phyloP scores from a whole-genome alignment of 2,329 filamentous ascomycete species.

The Cordyceps javanica region DNA sequence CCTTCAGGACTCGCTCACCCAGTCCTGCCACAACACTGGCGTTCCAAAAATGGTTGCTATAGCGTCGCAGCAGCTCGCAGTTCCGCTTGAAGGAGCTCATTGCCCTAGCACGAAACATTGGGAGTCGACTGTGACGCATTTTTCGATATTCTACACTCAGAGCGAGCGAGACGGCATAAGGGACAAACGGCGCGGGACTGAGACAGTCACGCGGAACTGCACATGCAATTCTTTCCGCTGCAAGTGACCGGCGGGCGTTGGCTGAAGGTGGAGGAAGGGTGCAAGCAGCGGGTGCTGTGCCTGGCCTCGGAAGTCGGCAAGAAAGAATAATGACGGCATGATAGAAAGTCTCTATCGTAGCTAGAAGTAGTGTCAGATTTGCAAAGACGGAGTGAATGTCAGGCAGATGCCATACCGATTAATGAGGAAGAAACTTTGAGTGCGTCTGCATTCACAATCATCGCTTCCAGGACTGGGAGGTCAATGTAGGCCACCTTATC shows the following conservation, averaged over 20 bases:
- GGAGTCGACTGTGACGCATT: slow-evolving; percentile 54
- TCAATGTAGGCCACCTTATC: slow-evolving; percentile 44
- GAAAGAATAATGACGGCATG: slow-evolving; percentile 59
- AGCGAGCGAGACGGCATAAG: slow-evolving; percentile 55
- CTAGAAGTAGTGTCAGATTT: slow-evolving; percentile 25
- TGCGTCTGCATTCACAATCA: slow-evolving; percentile 49
- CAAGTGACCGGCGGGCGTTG: slow-evolving; percentile 51
- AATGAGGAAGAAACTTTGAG: slow-evolving; percentile 42
- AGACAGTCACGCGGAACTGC: slow-evolving; percentile 46
- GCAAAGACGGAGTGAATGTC: not conserved
- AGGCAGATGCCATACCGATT: slow-evolving; percentile 34
- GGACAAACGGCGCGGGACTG: slow-evolving; percentile 51
- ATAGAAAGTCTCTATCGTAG: slow-evolving; percentile 57
- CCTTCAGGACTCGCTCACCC: slow-evolving; percentile 47
- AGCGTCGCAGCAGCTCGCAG: slow-evolving; percentile 44
- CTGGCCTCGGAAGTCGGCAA: slow-evolving; percentile 44
- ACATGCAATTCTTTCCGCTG: slow-evolving; percentile 51
- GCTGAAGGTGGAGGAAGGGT: slow-evolving; percentile 41
- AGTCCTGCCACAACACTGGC: slow-evolving; percentile 48
- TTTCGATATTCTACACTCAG: slow-evolving; percentile 58
- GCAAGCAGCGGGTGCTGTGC: slow-evolving; percentile 32
- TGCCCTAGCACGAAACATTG: slow-evolving; percentile 52
- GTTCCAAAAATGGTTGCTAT: slow-evolving; percentile 54
- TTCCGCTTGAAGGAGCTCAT: slow-evolving; percentile 49
- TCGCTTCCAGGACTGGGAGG: slow-evolving; percentile 49